Conservation (phyloP, 2,329 filamentous ascomycete genomes). For the Talaromyces sp. region DNA sequence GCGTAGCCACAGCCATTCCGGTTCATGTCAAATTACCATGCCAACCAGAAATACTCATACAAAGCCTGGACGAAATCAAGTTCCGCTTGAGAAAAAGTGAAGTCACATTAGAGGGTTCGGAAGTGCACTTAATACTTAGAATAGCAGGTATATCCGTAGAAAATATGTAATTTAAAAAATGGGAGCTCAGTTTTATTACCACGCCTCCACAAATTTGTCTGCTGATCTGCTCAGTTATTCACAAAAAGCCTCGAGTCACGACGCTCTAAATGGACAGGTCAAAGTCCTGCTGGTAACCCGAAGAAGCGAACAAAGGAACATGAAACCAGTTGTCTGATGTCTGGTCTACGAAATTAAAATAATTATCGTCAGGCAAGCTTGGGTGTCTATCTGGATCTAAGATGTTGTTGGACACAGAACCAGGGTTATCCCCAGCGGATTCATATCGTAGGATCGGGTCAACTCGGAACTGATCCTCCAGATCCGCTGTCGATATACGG, state of each 20-base stretch:
- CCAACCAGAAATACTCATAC: background rate
- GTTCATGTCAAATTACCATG: background rate
- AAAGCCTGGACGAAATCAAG: background rate
- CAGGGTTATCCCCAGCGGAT: background rate
- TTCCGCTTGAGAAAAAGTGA: background rate
- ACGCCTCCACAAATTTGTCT: too few species aligned
- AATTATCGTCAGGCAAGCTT: background rate
- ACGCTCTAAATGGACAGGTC: background rate
- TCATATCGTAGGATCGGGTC: background rate
- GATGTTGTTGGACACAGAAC: background rate
- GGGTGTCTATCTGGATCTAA: background rate
- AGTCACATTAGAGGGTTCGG: background rate
- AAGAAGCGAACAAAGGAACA: background rate
- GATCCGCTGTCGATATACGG: background rate
- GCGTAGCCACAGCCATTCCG: background rate
- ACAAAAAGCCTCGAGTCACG: background rate
- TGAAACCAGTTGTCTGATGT: background rate
- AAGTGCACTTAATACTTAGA: background rate
- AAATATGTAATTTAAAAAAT: background rate
- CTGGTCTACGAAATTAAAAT: background rate
- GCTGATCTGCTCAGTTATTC: background rate
- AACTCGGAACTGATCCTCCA: background rate
- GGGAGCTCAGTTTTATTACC: too few species aligned
- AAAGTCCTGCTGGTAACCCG: background rate
- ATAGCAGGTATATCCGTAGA: background rate